Conservation (phyloP, 2,329 filamentous ascomycete species). For the Hypoxylon sp. region DNA sequence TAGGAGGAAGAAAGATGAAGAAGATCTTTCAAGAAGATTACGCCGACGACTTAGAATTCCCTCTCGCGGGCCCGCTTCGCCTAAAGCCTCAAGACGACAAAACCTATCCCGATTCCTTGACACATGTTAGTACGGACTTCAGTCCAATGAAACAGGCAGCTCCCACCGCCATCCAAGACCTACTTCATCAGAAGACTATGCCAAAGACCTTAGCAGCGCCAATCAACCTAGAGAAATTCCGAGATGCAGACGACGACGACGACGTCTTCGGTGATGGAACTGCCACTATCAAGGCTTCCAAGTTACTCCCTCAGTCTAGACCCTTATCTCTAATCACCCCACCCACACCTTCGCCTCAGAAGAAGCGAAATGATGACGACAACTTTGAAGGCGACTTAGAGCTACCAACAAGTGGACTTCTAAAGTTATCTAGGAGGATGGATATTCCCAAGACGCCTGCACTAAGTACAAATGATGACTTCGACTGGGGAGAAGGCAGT, state of each 20-base stretch:
- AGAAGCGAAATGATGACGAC: slow-evolving; percentile 70
- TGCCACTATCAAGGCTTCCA: slow-evolving; percentile 78
- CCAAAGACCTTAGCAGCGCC: slow-evolving; percentile 60
- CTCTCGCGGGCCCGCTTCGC: slow-evolving; percentile 70
- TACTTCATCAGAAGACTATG: slow-evolving; percentile 54
- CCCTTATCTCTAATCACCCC: slow-evolving; percentile 65
- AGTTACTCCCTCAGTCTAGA: slow-evolving; percentile 53
- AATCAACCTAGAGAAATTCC: slow-evolving; percentile 74
- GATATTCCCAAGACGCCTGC: slow-evolving; percentile 76
- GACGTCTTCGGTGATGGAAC: slow-evolving; percentile 75
- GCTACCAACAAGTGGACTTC: slow-evolving; percentile 75
- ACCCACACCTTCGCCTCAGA: slow-evolving; percentile 69
- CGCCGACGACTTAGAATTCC: slow-evolving; percentile 82
- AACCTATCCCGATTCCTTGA: slow-evolving; percentile 76
- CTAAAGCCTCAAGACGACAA: slow-evolving; percentile 74
- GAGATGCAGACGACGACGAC: slow-evolving; percentile 72
- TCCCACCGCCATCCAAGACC: slow-evolving; percentile 44
- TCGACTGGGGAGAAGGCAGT: slow-evolving; percentile 95
- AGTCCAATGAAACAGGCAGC: slow-evolving; percentile 65
- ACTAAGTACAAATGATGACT: slow-evolving; percentile 75
- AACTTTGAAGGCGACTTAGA: slow-evolving; percentile 82
- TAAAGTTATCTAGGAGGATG: slow-evolving; percentile 73
- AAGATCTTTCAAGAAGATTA: slow-evolving; percentile 84
- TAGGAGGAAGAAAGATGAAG: slow-evolving; percentile 81
- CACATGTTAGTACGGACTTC: slow-evolving; percentile 72